Percentiles rank a stretch among this genome's conserved stretches.
phyloP scores from a whole-genome alignment of 2,329 filamentous ascomycete genomes.

The Nigrospora oryzae region DNA sequence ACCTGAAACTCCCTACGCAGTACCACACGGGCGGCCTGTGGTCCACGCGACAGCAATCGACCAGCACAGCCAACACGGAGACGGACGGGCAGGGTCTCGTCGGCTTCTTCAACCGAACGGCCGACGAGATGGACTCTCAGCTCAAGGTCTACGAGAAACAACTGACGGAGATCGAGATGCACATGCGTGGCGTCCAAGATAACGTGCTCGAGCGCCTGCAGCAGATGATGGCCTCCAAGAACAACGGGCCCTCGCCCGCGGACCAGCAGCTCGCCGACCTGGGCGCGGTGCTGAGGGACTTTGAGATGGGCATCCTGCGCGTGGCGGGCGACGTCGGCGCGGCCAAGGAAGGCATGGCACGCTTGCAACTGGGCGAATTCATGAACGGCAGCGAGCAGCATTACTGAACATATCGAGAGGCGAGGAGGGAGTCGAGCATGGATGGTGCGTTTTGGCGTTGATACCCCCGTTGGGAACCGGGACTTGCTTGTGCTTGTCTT shows the following conservation, averaged over 20 bases:
- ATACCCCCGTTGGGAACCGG: not conserved
- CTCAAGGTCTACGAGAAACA: conserved; percentile 49
- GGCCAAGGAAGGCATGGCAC: conserved; percentile 52
- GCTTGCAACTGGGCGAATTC: conserved; percentile 43
- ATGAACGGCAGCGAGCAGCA: conserved; percentile 20
- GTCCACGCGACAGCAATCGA: conserved; percentile 26
- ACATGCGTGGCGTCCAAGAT: conserved; percentile 55
- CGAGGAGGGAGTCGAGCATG: not conserved
- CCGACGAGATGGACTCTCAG: conserved; percentile 52
- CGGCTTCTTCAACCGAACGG: conserved; percentile 53
- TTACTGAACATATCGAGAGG: conserved; percentile 18
- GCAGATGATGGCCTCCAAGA: conserved; percentile 35
- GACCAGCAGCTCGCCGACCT: conserved; percentile 42
- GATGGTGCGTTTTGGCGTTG: not conserved
- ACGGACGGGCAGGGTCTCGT: conserved; percentile 52
- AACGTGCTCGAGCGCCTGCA: conserved; percentile 52
- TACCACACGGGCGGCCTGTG: conserved; percentile 39
- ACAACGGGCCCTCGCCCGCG: conserved; percentile 23
- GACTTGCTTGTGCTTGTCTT: too few species aligned
- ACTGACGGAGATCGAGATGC: conserved; percentile 56
- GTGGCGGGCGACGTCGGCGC: conserved; percentile 53
- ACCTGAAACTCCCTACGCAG: conserved; percentile 37
- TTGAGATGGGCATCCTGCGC: conserved; percentile 55
- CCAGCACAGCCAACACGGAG: conserved; percentile 32
- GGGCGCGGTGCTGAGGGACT: conserved; percentile 52